Evolutionary conservation across 2,329 filamentous ascomycete species (phyloP).

Genomic region (Apiospora rasikravindrae): DNA sequence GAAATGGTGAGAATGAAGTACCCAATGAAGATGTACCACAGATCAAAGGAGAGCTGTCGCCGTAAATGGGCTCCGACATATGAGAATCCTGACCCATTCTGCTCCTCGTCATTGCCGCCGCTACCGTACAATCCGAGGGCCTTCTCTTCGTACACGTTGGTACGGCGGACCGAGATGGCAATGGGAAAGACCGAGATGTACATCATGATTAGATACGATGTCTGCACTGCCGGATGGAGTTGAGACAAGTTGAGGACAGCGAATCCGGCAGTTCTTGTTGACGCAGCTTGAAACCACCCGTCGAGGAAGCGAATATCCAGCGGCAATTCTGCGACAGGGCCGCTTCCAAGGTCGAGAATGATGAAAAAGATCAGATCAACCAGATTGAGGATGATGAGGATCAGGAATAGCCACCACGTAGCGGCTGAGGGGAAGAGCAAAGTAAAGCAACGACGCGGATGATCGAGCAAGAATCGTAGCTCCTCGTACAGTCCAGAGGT

Average conservation of each 20-base stretch:
- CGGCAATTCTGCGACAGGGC: conserved; percentile 70
- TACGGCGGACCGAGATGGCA: conserved; percentile 90
- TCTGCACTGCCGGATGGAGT: conserved; percentile 89
- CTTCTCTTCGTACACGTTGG: conserved; percentile 95
- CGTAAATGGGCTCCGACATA: conserved; percentile 93
- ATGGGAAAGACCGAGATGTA: conserved; percentile 98
- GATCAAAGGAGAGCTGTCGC: conserved; percentile 90
- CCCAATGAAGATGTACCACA: conserved; percentile 96
- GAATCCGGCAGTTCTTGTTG: conserved; percentile 91
- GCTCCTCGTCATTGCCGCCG: conserved; percentile 53
- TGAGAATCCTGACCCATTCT: conserved; percentile 67
- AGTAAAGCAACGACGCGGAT: conserved; percentile 95
- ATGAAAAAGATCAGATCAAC: conserved; percentile 91
- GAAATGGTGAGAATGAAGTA: conserved; percentile 92
- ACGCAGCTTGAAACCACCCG: conserved; percentile 87
- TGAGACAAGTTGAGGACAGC: conserved; percentile 76
- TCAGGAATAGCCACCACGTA: conserved; percentile 95
- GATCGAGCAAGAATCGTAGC: conserved; percentile 86
- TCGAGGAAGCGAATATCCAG: conserved; percentile 79
- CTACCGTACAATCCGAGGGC: conserved; percentile 75
- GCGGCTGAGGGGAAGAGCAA: conserved; percentile 87
- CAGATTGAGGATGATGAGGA: conserved; percentile 80
- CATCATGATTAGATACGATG: conserved; percentile 98
- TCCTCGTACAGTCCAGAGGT: conserved; percentile 84
- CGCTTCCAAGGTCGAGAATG: conserved; percentile 82